phyloP scores from a whole-genome alignment of 371 early-diverging fungal genomes.

The Mortierella sp. region DNA sequence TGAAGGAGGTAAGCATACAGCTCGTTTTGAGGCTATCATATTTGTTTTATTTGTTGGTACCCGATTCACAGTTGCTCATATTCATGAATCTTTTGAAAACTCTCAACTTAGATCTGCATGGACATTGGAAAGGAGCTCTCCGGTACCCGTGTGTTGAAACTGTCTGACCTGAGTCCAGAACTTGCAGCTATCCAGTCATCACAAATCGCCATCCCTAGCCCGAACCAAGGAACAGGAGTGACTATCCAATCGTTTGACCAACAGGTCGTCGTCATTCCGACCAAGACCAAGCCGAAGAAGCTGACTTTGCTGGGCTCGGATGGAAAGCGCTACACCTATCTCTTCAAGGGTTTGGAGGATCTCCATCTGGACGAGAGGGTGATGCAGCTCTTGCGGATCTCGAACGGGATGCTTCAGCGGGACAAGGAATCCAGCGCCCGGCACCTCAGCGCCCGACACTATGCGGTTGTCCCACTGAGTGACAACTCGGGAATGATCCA shows the following conservation, averaged over 20 bases:
- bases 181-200: slow-evolving; percentile 65
- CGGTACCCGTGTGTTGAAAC: slow-evolving; percentile 66
- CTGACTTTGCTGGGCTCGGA: slow-evolving; percentile 79
- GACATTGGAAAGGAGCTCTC: slow-evolving; percentile 73
- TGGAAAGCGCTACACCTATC: slow-evolving; percentile 82
- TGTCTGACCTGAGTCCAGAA: slow-evolving; percentile 76
- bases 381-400: slow-evolving; percentile 83
- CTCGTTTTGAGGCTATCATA: no score
- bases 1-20: slow-evolving; percentile 65
- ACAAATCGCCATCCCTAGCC: slow-evolving; percentile 73
- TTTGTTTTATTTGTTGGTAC: not conserved
- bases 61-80: not conserved
- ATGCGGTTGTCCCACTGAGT: slow-evolving; percentile 96
- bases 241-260: slow-evolving; percentile 73
- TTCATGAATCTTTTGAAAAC: not conserved
- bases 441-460: slow-evolving; percentile 80
- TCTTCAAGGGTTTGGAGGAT: slow-evolving; percentile 94
- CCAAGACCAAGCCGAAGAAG: slow-evolving; percentile 94
- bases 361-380: slow-evolving; percentile 93
- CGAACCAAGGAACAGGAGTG: slow-evolving; percentile 30
- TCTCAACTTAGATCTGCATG: slow-evolving; percentile 55
- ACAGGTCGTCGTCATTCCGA: slow-evolving; percentile 76
- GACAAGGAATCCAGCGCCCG: slow-evolving; percentile 66
- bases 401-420: slow-evolving; percentile 77
- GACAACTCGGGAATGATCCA: slow-evolving; percentile 97